Conservation (phyloP, 306 rosid genomes). For the Boehmeria nivea region DNA sequence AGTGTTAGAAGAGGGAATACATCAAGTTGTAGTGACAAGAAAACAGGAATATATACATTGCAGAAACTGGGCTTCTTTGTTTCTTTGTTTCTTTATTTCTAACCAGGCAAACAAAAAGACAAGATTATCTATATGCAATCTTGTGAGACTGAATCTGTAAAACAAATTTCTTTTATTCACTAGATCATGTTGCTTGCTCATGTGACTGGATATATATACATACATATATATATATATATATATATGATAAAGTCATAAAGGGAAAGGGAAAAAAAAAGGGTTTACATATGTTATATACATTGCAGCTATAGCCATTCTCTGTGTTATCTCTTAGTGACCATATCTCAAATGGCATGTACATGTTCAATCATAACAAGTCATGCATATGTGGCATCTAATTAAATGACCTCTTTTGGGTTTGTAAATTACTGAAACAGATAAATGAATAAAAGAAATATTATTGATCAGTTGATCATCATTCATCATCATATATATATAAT, state of each 20-base stretch:
- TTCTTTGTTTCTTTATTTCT: not conserved
- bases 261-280: too few species aligned
- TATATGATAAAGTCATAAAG: too few species aligned
- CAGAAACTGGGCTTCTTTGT: too few species aligned
- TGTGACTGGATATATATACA: not conserved
- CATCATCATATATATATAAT: not conserved
- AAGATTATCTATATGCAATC: not conserved
- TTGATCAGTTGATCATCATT: not conserved
- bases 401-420: conserved; percentile 3
- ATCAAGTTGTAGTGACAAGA: not conserved
- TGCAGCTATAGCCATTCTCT: not conserved
- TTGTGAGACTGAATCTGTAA: conserved; percentile 5
- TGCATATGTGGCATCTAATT: conserved; percentile 2
- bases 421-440: too few species aligned
- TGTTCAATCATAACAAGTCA: too few species aligned
- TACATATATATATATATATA: not conserved
- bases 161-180: not conserved
- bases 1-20: too few species aligned
- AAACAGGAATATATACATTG: too few species aligned
- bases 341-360: not conserved
- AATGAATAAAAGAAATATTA: too few species aligned
- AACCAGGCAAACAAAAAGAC: not conserved
- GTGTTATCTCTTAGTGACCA: conserved; percentile 2
- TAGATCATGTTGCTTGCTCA: not conserved
- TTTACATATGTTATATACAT: too few species aligned